These are phyloP conservation scores for Penicillium decumbens DNA, from an alignment of 2,329 filamentous ascomycete genomes.

Conservation along the genomic window DNA sequence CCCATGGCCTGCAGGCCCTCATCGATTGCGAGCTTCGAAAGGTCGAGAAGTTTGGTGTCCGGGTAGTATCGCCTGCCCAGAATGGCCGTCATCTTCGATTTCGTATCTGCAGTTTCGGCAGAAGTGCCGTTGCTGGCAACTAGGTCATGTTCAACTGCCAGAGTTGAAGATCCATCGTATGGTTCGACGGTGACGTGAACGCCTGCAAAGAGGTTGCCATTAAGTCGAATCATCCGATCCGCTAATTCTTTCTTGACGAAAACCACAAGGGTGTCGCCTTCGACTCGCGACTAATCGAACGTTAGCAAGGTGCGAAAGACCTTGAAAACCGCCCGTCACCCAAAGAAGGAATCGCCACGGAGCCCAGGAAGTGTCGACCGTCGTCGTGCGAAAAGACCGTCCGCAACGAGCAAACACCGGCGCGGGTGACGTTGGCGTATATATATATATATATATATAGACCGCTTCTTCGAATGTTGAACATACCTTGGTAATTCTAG, in stretches of 20 bases:
- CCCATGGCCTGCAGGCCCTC: conserved; percentile 66
- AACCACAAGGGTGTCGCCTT: conserved; percentile 66
- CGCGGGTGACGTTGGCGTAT: conserved; percentile 33
- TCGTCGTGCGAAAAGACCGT: conserved; percentile 43
- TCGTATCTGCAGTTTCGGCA: conserved; percentile 55
- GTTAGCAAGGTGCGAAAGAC: conserved; percentile 61
- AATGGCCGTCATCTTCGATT: conserved; percentile 64
- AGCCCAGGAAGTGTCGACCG: conserved; percentile 32
- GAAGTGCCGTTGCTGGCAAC: conserved; percentile 36
- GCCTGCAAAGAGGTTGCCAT: conserved; percentile 66
- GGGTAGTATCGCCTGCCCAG: conserved; percentile 70
- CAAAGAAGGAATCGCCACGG: conserved; percentile 33
- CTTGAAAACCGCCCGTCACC: conserved; percentile 39
- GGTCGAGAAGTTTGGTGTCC: conserved; percentile 69
- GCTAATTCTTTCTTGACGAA: conserved; percentile 62
- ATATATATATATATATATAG: conserved; percentile 33
- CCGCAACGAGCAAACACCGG: conserved; percentile 39
- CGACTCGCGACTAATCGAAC: conserved; percentile 61
- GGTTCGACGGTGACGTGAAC: conserved; percentile 54
- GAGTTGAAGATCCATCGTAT: conserved; percentile 34
- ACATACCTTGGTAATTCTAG: conserved; percentile 77
- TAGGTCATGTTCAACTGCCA: conserved; percentile 20
- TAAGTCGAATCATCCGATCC: conserved; percentile 61
- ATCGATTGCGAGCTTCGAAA: conserved; percentile 73
- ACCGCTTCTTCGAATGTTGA: conserved; percentile 42